Percentiles rank a stretch among this genome's conserved stretches.
phyloP scores from a whole-genome alignment of 2,329 filamentous ascomycete species.

The Calonectria hawksworthii region DNA sequence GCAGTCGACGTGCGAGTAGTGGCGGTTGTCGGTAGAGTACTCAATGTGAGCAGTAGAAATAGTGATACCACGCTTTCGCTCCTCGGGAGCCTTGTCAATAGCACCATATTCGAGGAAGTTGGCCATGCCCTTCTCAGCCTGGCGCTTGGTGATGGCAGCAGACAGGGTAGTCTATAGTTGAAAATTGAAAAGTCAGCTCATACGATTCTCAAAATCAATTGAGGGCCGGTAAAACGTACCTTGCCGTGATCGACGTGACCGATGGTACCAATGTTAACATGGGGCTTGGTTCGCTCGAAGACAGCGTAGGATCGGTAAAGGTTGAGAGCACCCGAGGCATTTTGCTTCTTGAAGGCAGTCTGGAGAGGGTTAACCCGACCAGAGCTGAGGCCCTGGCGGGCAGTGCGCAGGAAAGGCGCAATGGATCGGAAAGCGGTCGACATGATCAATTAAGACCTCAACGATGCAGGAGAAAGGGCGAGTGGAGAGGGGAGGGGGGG shows the following conservation, averaged over 20 bases:
- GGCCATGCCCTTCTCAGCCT: slow-evolving; percentile 93
- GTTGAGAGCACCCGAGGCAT: slow-evolving; percentile 74
- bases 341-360: slow-evolving; percentile 74
- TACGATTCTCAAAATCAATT: slow-evolving; percentile 12
- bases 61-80: slow-evolving; percentile 99
- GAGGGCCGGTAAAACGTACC: slow-evolving; percentile 65
- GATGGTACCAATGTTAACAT: slow-evolving; percentile 99
- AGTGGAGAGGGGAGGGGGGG: slow-evolving; percentile 31
- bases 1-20: slow-evolving; percentile 99
- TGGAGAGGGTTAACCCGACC: slow-evolving; percentile 84
- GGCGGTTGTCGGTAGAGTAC: slow-evolving; percentile 92
- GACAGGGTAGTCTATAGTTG: slow-evolving; percentile 90
- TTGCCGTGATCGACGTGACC: slow-evolving; percentile 99
- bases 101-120: slow-evolving; percentile 97
- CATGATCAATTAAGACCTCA: slow-evolving; percentile 68
- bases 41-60: slow-evolving; percentile 99
- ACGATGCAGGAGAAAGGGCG: slow-evolving; percentile 44
- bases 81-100: slow-evolving; percentile 99
- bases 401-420: slow-evolving; percentile 85
- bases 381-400: slow-evolving; percentile 79
- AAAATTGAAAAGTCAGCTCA: slow-evolving; percentile 33
- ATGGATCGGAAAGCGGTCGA: slow-evolving; percentile 84
- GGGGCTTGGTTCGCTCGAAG: slow-evolving; percentile 93
- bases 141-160: slow-evolving; percentile 98
- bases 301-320: slow-evolving; percentile 75